Evolutionary conservation across 257 asterid genomes (phyloP), one percentile per base, ranked within the genome.

Genomic region (Gentiana dahurica): DNA sequence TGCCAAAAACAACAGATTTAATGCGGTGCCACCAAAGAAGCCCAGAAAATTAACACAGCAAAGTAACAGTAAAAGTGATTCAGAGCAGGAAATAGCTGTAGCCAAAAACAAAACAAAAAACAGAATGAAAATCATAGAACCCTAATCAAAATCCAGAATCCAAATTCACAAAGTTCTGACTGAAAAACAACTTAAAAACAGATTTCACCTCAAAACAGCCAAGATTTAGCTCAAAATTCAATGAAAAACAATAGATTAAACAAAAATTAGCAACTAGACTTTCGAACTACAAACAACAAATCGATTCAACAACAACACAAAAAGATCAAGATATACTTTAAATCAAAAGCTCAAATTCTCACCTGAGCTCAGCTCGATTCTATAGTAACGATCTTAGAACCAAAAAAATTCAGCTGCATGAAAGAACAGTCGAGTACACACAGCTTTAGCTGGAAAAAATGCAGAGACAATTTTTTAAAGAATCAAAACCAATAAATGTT

Each of bases 291-390:
- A 49, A 55, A 12, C 58, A 61, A 49, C 44, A 56, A 62, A 54
- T 55, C 54, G 68, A 65, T 34, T 36, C 45, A 39, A 62, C 34
- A 6, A 57, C 33, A 0, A 24, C 24, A 24, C 24, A 24, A 24
- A 24, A 51, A 65, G 75, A 74, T 78, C 75, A 49, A 15, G 41
- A 63, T 38, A 54, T 68, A 59, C 66, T 57, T 35, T 32, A 65
- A 66, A 69, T 52, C 63, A 54, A 60, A 24, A 24, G 24, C 55
- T 49, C 2, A 43, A 41, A 50, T 38, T 60, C 61, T 54, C 47
- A 75, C 81, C 79, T 64, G 65, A 66, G 62, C 70, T 58, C 63
- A 60, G 35, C 34, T 35, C 44, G 49, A 47, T 68, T 74, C 60
- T 63, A 59, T 46, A 49, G 12, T 51, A 62, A 35, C 52, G 65